These are phyloP conservation scores for Juglanconis juglandina DNA, from an alignment of 2,329 filamentous ascomycete genomes.

Conservation along the genomic window DNA sequence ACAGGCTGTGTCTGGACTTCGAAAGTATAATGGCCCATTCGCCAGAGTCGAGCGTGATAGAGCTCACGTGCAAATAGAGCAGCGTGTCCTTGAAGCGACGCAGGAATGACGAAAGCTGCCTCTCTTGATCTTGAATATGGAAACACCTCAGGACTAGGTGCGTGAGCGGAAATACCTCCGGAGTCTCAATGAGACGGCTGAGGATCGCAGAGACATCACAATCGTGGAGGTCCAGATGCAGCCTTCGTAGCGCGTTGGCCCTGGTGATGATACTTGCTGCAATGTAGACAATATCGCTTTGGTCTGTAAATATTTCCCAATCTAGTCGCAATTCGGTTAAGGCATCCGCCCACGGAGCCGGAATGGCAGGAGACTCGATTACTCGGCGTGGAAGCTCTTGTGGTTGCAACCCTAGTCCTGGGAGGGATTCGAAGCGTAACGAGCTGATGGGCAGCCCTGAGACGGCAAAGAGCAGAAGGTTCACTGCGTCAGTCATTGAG, in stretches of 20 bases:
- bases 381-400: not conserved
- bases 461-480: not conserved
- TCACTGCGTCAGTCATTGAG: not conserved
- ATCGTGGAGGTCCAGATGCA: not conserved
- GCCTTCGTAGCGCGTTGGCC: not conserved
- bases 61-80: not conserved
- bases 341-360: not conserved
- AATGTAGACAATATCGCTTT: not conserved
- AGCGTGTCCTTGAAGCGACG: not conserved
- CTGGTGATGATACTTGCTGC: not conserved
- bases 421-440: not conserved
- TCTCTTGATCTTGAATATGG: not conserved
- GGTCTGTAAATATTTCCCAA: not conserved
- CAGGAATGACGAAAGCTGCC: not conserved
- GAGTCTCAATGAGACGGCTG: not conserved
- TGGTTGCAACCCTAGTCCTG: not conserved
- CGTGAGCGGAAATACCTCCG: not conserved
- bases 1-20: not conserved
- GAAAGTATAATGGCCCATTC: not conserved
- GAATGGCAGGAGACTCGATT: not conserved
- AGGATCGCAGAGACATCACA: not conserved
- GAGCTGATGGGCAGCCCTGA: not conserved
- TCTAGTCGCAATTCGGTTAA: not conserved
- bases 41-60: not conserved
- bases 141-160: not conserved